Conservation (phyloP, 495 filamentous ascomycete species). For the Podospora sp. region DNA sequence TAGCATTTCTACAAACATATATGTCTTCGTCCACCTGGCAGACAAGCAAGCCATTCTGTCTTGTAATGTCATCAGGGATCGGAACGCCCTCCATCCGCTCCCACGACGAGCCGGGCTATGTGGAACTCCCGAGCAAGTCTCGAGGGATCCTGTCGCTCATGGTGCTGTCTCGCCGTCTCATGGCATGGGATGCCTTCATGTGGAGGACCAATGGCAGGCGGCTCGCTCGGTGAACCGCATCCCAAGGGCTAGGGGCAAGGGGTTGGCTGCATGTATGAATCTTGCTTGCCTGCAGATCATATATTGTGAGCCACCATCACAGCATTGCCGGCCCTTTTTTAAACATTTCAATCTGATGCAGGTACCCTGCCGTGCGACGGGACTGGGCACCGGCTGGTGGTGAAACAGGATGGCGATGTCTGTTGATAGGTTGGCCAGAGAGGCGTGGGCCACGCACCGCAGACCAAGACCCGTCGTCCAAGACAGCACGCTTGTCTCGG, state of each 20-base stretch:
- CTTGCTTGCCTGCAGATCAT: constrained; percentile 16
- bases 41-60: neutral
- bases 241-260: neutral
- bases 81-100: neutral
- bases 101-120: neutral
- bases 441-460: neutral
- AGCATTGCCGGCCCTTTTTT: constrained; percentile 21
- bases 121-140: neutral
- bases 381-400: neutral
- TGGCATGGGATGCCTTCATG: neutral
- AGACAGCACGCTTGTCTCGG: constrained; percentile 15
- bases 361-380: constrained; percentile 13
- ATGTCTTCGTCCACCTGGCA: neutral
- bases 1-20: neutral
- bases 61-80: neutral
- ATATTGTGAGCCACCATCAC: constrained; percentile 3
- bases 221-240: neutral
- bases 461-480: neutral
- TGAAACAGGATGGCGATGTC: neutral
- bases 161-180: neutral
- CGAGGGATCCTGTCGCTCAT: neutral
- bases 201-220: neutral
- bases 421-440: constrained; percentile 10
- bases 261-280: constrained; percentile 22
- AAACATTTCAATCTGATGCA: constrained; percentile 4